phyloP scores from a whole-genome alignment of 352 stramenopile genomes.

The Phytophthora megakarya region DNA sequence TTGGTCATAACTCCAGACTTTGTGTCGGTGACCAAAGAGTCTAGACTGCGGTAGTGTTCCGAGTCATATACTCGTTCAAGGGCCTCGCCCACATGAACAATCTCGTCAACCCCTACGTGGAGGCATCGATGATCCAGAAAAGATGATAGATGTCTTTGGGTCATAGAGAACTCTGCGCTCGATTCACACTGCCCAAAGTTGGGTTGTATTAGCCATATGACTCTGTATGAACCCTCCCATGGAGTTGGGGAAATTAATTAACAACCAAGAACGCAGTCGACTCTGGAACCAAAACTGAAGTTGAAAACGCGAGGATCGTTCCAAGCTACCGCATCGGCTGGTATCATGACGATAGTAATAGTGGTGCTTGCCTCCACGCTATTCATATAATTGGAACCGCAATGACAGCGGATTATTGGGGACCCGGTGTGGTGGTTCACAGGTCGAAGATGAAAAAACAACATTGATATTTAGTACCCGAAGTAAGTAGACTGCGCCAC shows the following conservation, averaged over 20 bases:
- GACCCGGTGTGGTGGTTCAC: too few relatives aligned
- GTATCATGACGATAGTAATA: constrained; percentile 73
- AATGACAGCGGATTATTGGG: too few relatives aligned
- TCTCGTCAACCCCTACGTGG: constrained; percentile 59
- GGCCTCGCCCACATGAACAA: constrained; percentile 44
- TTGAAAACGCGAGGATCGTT: constrained; percentile 14
- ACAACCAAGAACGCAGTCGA: constrained; percentile 71
- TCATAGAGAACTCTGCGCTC: constrained; percentile 57
- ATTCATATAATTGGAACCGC: too few relatives aligned
- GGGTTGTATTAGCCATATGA: constrained; percentile 82
- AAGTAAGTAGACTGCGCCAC: too few relatives aligned
- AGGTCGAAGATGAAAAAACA: too few relatives aligned
- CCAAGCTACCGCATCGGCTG: constrained; percentile 50
- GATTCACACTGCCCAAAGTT: constrained; percentile 73
- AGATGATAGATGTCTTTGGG: constrained; percentile 32
- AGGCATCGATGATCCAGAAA: constrained; percentile 47
- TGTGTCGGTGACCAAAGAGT: constrained; percentile 34
- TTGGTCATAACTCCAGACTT: neutral
- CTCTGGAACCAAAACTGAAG: constrained; percentile 23
- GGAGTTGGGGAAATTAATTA: constrained; percentile 69
- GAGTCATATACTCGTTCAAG: constrained; percentile 57
- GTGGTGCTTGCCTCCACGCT: constrained; percentile 71
- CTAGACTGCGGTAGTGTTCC: constrained; percentile 57
- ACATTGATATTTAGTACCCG: too few relatives aligned
- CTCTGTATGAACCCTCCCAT: constrained; percentile 61